Conservation (phyloP, 768 basidiomycete genomes). For the Russula virescens region DNA sequence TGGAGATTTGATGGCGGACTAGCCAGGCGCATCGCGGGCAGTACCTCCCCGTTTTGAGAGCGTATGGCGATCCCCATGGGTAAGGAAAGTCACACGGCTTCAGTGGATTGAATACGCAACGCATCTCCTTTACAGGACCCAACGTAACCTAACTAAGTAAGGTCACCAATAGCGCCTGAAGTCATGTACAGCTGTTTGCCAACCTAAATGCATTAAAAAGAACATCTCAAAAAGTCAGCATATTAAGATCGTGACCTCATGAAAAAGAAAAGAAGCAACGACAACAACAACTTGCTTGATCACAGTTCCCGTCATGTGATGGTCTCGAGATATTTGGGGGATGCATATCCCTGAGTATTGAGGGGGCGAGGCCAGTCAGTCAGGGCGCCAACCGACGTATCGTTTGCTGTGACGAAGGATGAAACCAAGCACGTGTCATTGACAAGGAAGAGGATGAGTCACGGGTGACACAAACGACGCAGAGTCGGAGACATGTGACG, state of each 20-base stretch:
- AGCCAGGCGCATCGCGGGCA: too few relatives aligned
- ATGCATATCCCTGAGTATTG: too few relatives aligned
- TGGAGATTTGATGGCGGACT: too few relatives aligned
- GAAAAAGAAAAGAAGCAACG: neutral
- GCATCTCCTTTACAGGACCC: neutral
- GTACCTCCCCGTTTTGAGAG: too few relatives aligned
- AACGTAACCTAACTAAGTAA: conserved; percentile 14
- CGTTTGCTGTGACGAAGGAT: too few relatives aligned
- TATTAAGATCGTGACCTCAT: neutral
- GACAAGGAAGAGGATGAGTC: too few relatives aligned
- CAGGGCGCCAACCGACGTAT: too few relatives aligned
- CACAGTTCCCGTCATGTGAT: conserved; percentile 48
- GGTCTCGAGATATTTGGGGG: conserved; percentile 62
- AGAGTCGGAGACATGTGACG: too few relatives aligned
- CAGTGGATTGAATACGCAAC: neutral
- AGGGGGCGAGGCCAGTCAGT: too few relatives aligned
- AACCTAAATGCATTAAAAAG: neutral
- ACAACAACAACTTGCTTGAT: conserved; percentile 44
- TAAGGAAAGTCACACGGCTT: neutral
- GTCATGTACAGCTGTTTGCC: conserved; percentile 13
- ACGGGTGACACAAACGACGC: too few relatives aligned
- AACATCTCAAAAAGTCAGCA: neutral
- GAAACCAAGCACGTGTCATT: too few relatives aligned
- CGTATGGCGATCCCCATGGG: neutral
- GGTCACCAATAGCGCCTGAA: conserved; percentile 5